Conservation (phyloP, 192 early-diverging fungal genomes). For the Backusella macrospora region DNA sequence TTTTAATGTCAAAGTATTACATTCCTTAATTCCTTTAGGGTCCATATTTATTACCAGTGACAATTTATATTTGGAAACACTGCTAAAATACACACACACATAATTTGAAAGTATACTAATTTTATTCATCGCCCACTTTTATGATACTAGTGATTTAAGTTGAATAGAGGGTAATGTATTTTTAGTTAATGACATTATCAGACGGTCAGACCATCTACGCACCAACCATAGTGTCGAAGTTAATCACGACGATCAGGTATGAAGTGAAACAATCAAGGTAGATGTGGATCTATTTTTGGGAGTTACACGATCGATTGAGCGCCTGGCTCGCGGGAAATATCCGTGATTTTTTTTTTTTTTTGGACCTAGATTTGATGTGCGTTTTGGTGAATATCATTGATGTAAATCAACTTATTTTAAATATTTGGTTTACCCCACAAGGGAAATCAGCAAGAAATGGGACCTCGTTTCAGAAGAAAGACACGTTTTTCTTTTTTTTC, state of each 20-base stretch:
- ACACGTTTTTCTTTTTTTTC: no score
- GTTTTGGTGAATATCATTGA: constrained; percentile 61
- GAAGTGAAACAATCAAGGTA: constrained; percentile 54
- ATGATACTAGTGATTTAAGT: constrained; percentile 79
- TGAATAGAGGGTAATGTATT: constrained; percentile 65
- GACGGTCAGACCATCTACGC: constrained; percentile 81
- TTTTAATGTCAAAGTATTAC: constrained; percentile 32
- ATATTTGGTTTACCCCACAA: constrained; percentile 71
- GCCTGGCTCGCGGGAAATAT: constrained; percentile 55
- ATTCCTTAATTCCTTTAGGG: constrained; percentile 30
- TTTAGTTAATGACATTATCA: constrained; percentile 73
- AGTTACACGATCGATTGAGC: constrained; percentile 62
- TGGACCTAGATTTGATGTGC: constrained; percentile 54
- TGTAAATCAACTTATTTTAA: constrained; percentile 60
- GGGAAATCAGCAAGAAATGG: constrained; percentile 78
- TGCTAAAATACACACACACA: constrained; percentile 68
- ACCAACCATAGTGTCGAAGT: constrained; percentile 67
- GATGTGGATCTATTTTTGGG: constrained; percentile 68
- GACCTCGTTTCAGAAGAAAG: constrained; percentile 54
- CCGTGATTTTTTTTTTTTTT: no score
- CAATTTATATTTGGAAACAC: constrained; percentile 85
- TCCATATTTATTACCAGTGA: constrained; percentile 62
- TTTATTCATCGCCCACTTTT: constrained; percentile 77
- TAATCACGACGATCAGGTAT: constrained; percentile 71
- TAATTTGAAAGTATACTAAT: constrained; percentile 88